Percentiles rank a stretch among this genome's conserved stretches.
Evolutionary conservation across 1,284 basidiomycete species (phyloP).

Genomic region (Hypsizygus ulmarius): DNA sequence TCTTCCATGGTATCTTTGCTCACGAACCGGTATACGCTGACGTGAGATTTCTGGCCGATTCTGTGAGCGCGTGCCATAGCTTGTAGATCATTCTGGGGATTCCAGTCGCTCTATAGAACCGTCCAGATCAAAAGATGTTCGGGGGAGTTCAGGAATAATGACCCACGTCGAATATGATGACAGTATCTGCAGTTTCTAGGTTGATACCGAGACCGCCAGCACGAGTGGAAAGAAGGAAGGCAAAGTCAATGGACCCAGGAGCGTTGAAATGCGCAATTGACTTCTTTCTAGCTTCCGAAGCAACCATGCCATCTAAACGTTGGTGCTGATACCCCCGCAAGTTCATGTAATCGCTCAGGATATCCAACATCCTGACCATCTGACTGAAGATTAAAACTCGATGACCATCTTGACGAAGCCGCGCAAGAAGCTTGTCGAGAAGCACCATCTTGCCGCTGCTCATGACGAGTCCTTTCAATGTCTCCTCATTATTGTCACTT

Average conservation of each 20-base stretch:
- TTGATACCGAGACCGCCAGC: conserved; percentile 99
- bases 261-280: conserved; percentile 98
- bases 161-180: conserved; percentile 97
- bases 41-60: conserved; percentile 97
- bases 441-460: conserved; percentile 98
- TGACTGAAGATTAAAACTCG: conserved; percentile 99
- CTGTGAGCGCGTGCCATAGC: conserved; percentile 98
- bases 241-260: conserved; percentile 92
- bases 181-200: conserved; percentile 95
- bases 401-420: conserved; percentile 90
- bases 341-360: conserved; percentile 95
- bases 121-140: conserved; percentile 2
- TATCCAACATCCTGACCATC: conserved; percentile 99
- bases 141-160: conserved; percentile 1
- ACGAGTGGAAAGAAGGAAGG: conserved; percentile 95
- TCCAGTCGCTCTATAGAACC: conserved; percentile 76
- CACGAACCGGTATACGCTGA: conserved; percentile 97
- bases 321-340: conserved; percentile 93
- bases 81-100: conserved; percentile 98
- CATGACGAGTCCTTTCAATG: conserved; percentile 94
- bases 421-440: conserved; percentile 89
- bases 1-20: conserved; percentile 99
- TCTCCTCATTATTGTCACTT: conserved; percentile 78
- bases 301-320: conserved; percentile 93
- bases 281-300: conserved; percentile 88